A percentile compares a stretch with the other conserved stretches of the same genome.
Evolutionary conservation across 1,284 basidiomycete genomes (phyloP).

Genomic region (Tetrapyrgos nigripes): DNA sequence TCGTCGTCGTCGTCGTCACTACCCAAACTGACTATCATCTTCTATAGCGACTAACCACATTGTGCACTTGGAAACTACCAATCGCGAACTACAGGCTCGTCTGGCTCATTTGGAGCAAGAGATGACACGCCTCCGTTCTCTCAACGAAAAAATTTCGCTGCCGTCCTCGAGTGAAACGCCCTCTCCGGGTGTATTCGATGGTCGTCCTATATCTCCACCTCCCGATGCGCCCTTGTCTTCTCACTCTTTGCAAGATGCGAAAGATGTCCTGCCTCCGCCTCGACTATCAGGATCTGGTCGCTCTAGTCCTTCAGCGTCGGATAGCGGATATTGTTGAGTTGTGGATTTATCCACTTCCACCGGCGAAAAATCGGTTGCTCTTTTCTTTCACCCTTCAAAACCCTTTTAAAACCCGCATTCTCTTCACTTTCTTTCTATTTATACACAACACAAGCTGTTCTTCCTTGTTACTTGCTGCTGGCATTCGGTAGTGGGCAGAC

Average conservation of each 20-base stretch:
- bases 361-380: conserved; percentile 11
- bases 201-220: conserved; percentile 67
- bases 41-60: conserved; percentile 76
- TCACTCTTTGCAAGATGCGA: conserved; percentile 59
- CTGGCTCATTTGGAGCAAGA: conserved; percentile 69
- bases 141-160: conserved; percentile 83
- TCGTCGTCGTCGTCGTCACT: conserved; percentile 10
- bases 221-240: conserved; percentile 56
- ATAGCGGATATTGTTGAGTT: conserved; percentile 45
- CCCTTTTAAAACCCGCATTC: conserved; percentile 8
- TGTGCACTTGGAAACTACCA: conserved; percentile 68
- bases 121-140: conserved; percentile 66
- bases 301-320: conserved; percentile 69
- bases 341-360: conserved; percentile 11
- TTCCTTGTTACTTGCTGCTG: conserved; percentile 28
- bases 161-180: conserved; percentile 56
- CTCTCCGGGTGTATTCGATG: conserved; percentile 58
- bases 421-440: conserved; percentile 15
- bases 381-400: conserved; percentile 20
- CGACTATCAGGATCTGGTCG: conserved; percentile 71
- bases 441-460: conserved; percentile 12
- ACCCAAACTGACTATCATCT: conserved; percentile 5
- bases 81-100: conserved; percentile 70
- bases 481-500: conserved; percentile 32
- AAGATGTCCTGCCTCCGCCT: conserved; percentile 57